Conservation (phyloP, 192 early-diverging fungal species). For the Backusella luteola region DNA sequence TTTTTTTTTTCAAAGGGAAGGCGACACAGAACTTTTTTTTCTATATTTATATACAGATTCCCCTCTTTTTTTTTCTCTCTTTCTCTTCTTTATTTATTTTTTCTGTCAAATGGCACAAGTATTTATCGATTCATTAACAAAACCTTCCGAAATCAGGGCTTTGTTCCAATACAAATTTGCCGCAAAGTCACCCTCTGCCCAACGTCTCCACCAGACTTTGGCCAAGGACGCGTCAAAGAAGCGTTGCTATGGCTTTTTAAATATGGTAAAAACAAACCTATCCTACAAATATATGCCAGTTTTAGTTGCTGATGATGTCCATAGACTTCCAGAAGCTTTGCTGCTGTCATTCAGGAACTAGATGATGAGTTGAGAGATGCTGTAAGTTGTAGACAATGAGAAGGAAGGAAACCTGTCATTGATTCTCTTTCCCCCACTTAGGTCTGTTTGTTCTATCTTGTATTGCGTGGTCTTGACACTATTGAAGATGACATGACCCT, state of each 20-base stretch:
- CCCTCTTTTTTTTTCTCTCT: not conserved
- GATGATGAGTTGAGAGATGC: conserved; percentile 75
- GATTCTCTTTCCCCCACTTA: conserved; percentile 35
- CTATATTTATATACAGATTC: not conserved
- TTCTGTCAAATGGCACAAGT: conserved; percentile 12
- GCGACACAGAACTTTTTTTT: not conserved
- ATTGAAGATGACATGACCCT: conserved; percentile 99
- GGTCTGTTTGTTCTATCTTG: conserved; percentile 95
- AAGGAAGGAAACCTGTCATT: conserved; percentile 38
- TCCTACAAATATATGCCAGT: not conserved
- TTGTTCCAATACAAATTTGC: conserved; percentile 70
- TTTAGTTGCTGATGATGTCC: not conserved
- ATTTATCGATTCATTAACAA: conserved; percentile 66
- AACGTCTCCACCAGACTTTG: conserved; percentile 37
- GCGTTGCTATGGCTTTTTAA: conserved; percentile 88
- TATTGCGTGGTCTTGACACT: conserved; percentile 95
- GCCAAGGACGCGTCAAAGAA: conserved; percentile 55
- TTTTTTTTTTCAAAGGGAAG: not conserved
- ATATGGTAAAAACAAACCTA: conserved; percentile 42
- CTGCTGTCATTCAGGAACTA: conserved; percentile 90
- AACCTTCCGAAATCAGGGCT: conserved; percentile 86
- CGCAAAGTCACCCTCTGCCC: conserved; percentile 55
- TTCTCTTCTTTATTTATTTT: not conserved
- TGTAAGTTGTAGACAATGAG: conserved; percentile 36
- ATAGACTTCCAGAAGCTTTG: conserved; percentile 91